Percentiles rank a stretch among this genome's conserved stretches.
Evolutionary conservation across 2,329 filamentous ascomycete genomes (phyloP).

Genomic region (Pseudogymnoascus sp.): DNA sequence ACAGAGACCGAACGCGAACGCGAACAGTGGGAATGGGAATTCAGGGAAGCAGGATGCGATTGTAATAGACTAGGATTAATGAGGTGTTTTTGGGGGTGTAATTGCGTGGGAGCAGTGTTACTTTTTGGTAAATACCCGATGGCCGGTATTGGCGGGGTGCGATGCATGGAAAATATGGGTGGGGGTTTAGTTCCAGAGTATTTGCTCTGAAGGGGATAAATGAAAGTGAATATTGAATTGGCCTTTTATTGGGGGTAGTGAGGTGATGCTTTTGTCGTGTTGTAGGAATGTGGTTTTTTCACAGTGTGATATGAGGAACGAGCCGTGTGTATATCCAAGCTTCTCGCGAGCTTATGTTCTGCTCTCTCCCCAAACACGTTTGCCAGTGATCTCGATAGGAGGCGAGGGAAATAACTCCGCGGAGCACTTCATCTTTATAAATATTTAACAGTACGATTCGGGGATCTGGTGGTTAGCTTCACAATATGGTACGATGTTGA

Average conservation of each 20-base stretch:
- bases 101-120: background rate
- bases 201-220: background rate
- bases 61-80: conserved; percentile 6
- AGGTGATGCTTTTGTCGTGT: background rate
- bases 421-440: background rate
- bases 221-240: conserved; percentile 2
- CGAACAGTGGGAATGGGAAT: background rate
- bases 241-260: background rate
- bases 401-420: background rate
- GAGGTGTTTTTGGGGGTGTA: background rate
- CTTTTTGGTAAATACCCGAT: conserved; percentile 4
- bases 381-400: background rate
- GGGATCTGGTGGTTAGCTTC: background rate
- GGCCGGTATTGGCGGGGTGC: background rate
- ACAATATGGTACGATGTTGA: background rate
- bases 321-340: background rate
- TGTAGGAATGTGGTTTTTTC: background rate
- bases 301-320: background rate
- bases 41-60: conserved; percentile 1
- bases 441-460: background rate
- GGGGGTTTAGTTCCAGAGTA: conserved; percentile 3
- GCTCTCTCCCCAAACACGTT: background rate
- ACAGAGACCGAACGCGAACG: background rate
- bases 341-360: background rate
- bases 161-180: conserved; percentile 7